A percentile compares a stretch with the other conserved stretches of the same genome.
phyloP scores from a whole-genome alignment of 257 asterid species.

The Solanum corneliomulleri region DNA sequence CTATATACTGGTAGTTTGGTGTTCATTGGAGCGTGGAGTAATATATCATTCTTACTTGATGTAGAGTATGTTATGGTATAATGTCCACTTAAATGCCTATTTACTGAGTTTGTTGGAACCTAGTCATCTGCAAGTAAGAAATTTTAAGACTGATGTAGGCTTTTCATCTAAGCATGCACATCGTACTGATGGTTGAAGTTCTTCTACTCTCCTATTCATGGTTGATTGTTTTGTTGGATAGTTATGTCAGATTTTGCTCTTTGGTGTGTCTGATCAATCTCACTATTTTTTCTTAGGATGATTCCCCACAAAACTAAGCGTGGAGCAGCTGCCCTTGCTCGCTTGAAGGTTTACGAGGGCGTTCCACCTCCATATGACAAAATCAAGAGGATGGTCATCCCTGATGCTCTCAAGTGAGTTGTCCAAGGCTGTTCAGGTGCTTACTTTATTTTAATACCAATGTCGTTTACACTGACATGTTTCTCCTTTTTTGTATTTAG shows the following conservation, averaged over 20 bases:
- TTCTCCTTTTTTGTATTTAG: slow-evolving; percentile 14
- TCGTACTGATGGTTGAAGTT: not conserved
- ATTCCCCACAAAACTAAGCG: slow-evolving; percentile 83
- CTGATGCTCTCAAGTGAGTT: slow-evolving; percentile 77
- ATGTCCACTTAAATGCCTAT: not conserved
- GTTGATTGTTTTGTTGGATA: not conserved
- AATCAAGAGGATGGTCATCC: slow-evolving; percentile 73
- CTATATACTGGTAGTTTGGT: not conserved
- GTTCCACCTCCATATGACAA: slow-evolving; percentile 80
- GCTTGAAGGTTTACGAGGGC: slow-evolving; percentile 76
- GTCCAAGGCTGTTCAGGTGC: not conserved
- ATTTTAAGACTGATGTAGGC: not conserved
- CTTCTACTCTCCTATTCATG: no score
- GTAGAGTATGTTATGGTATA: not conserved
- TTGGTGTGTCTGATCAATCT: not conserved
- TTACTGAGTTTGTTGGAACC: not conserved
- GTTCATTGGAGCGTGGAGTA: not conserved
- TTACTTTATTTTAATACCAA: not conserved
- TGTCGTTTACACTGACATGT: not conserved
- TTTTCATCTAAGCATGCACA: not conserved
- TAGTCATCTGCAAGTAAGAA: not conserved
- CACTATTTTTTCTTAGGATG: slow-evolving; percentile 28
- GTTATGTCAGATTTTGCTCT: no score
- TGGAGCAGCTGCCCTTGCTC: slow-evolving; percentile 84
- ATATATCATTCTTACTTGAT: not conserved